Evolutionary conservation across 2,329 filamentous ascomycete genomes (phyloP).

Genomic region (Ceratocystis eucalypticola): DNA sequence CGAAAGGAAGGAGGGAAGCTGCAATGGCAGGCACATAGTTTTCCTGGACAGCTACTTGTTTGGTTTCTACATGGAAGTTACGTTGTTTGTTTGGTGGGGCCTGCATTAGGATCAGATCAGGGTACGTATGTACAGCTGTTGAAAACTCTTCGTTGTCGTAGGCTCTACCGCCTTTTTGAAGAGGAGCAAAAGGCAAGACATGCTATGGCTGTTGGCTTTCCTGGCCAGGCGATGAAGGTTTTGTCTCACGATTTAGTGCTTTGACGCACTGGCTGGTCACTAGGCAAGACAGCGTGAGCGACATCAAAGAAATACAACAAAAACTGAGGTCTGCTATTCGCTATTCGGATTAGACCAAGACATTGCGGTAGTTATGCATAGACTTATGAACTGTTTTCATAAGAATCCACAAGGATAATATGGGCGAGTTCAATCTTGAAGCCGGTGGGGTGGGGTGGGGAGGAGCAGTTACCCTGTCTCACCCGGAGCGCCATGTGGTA

Average conservation of each 20-base stretch:
- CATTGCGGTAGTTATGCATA: not conserved
- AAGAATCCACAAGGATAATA: not conserved
- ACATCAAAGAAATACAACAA: not conserved
- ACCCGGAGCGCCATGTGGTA: not conserved
- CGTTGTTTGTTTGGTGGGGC: not conserved
- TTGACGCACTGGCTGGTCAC: not conserved
- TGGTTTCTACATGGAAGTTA: not conserved
- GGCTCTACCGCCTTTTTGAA: not conserved
- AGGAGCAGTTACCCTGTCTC: not conserved
- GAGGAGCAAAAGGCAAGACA: not conserved
- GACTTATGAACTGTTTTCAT: not conserved
- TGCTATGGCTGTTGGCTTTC: not conserved
- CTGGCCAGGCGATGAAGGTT: not conserved
- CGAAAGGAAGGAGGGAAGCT: not conserved
- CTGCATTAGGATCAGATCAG: not conserved
- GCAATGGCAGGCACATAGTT: not conserved
- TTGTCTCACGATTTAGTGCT: not conserved
- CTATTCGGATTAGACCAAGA: not conserved
- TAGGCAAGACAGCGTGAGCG: not conserved
- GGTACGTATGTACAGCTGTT: not conserved
- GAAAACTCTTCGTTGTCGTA: too few relatives aligned
- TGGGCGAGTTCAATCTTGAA: not conserved
- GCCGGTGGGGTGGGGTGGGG: not conserved
- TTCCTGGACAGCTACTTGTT: not conserved
- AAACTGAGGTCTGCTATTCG: not conserved